Evolutionary conservation across 768 basidiomycete species (phyloP).

Genomic region (Tylopilus subfusipes): DNA sequence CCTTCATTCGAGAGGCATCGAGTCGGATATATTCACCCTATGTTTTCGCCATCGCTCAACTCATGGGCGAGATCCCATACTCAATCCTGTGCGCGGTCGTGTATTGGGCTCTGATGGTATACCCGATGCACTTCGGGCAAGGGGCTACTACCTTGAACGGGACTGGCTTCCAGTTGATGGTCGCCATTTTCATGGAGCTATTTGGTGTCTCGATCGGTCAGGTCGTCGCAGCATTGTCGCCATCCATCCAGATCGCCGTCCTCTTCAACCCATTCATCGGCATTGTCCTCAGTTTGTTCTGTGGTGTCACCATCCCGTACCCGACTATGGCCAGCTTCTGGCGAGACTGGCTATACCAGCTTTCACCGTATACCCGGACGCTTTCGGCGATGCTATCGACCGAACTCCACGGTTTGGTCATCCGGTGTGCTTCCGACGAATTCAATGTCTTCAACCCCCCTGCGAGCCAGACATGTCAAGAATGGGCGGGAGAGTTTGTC

Average conservation of each 20-base stretch:
- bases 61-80: slow-evolving; percentile 79
- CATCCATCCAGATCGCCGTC: slow-evolving; percentile 74
- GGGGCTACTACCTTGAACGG: slow-evolving; percentile 57
- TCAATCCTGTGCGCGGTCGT: slow-evolving; percentile 63
- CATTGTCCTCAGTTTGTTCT: slow-evolving; percentile 66
- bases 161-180: slow-evolving; percentile 68
- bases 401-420: slow-evolving; percentile 67
- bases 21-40: slow-evolving; percentile 84
- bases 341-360: slow-evolving; percentile 74
- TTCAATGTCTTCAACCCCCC: slow-evolving; percentile 73
- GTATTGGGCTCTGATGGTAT: slow-evolving; percentile 78
- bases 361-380: slow-evolving; percentile 67
- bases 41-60: slow-evolving; percentile 80
- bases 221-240: slow-evolving; percentile 70
- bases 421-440: slow-evolving; percentile 65
- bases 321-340: slow-evolving; percentile 63
- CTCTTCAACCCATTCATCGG: slow-evolving; percentile 76
- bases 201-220: slow-evolving; percentile 74
- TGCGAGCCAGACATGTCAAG: slow-evolving; percentile 61
- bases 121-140: slow-evolving; percentile 64
- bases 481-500: slow-evolving; percentile 72
- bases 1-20: slow-evolving; percentile 58
- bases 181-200: slow-evolving; percentile 67
- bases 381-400: slow-evolving; percentile 73
- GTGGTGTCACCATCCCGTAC: slow-evolving; percentile 76